Evolutionary conservation across 352 stramenopile species (phyloP).

Genomic region (Peronosclerospora sorghi): DNA sequence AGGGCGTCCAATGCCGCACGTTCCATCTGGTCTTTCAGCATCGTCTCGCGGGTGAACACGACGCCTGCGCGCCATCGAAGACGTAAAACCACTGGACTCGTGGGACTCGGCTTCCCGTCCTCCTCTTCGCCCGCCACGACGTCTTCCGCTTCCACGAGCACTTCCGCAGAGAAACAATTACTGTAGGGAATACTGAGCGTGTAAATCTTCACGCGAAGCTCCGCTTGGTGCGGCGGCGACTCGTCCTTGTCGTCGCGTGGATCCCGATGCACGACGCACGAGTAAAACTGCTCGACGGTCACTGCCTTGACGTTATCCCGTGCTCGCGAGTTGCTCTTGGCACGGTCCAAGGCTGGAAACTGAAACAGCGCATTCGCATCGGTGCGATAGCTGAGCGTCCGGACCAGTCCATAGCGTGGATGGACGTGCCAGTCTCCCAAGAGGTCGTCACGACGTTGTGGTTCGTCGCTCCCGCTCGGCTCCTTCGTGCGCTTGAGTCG

Average conservation of each 20-base stretch:
- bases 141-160: slow-evolving; percentile 38
- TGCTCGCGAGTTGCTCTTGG: neutral
- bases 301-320: slow-evolving; percentile 25
- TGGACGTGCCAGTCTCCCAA: slow-evolving; percentile 45
- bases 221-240: slow-evolving; percentile 20
- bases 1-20: slow-evolving; percentile 20
- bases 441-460: slow-evolving; percentile 1
- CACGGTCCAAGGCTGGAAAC: slow-evolving; percentile 1
- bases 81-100: slow-evolving; percentile 1
- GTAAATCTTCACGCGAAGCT: slow-evolving; percentile 50
- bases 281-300: slow-evolving; percentile 49
- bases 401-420: slow-evolving; percentile 37
- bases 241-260: slow-evolving; percentile 4
- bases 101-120: neutral
- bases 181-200: slow-evolving; percentile 50
- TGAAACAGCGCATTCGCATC: slow-evolving; percentile 4
- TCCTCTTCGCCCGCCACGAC: neutral
- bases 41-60: slow-evolving; percentile 20
- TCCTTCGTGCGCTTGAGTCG: slow-evolving; percentile 17
- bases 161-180: slow-evolving; percentile 58
- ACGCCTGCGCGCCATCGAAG: slow-evolving; percentile 18
- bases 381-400: slow-evolving; percentile 39
- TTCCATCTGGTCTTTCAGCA: slow-evolving; percentile 21
- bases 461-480: slow-evolving; percentile 1
- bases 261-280: slow-evolving; percentile 25